These are phyloP conservation scores for Inga oerstediana DNA, from an alignment of 306 rosid genomes.

Conservation along the genomic window DNA sequence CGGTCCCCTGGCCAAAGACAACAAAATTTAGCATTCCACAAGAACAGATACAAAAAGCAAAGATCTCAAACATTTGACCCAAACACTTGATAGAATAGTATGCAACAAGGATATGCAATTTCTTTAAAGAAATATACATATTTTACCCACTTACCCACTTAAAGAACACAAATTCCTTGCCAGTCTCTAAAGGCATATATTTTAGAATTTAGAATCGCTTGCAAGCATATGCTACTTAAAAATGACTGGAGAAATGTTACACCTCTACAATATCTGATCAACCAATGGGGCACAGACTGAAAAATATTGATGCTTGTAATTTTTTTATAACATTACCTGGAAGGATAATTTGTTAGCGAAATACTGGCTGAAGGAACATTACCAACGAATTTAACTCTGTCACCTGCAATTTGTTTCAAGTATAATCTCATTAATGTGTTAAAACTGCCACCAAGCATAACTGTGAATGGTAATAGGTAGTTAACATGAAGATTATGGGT, in stretches of 20 bases:
- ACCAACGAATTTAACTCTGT: constrained; percentile 86
- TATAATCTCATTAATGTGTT: constrained; percentile 5
- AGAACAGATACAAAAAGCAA: not conserved
- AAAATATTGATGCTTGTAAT: not conserved
- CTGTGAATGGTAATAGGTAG: not conserved
- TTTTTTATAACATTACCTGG: constrained; percentile 55
- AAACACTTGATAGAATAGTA: not conserved
- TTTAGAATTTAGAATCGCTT: not conserved
- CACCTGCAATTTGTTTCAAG: constrained; percentile 64
- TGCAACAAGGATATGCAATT: not conserved
- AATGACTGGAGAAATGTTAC: not conserved
- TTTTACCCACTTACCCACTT: not conserved
- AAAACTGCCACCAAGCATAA: not conserved
- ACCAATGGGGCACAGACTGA: not conserved
- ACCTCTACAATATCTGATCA: not conserved
- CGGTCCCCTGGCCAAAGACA: constrained; percentile 76
- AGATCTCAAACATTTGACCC: not conserved
- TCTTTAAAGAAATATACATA: not conserved
- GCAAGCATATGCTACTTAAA: not conserved
- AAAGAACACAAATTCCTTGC: not conserved
- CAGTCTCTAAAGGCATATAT: not conserved
- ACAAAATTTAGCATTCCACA: constrained; percentile 9
- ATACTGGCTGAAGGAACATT: constrained; percentile 49
- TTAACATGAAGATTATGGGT: constrained; percentile 1
- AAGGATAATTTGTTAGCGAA: constrained; percentile 49